phyloP scores from a whole-genome alignment of 352 stramenopile genomes.

The Globisporangium mamillatum region DNA sequence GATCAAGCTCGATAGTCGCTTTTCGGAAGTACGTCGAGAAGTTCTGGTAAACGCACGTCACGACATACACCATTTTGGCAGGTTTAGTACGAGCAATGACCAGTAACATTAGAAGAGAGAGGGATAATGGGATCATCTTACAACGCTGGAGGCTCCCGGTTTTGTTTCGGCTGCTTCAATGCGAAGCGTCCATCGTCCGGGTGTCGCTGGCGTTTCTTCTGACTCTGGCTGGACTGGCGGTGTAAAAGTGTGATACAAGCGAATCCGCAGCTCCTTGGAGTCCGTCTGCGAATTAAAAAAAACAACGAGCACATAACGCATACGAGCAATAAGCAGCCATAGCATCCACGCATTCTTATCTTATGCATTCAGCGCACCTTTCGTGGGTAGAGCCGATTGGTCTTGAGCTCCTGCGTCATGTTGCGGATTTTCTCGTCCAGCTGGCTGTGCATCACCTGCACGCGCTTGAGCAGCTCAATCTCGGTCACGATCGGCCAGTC shows the following conservation, averaged over 20 bases:
- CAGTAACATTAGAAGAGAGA: not conserved
- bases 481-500: slow-evolving; percentile 58
- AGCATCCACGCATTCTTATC: too few species aligned
- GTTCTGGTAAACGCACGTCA: slow-evolving; percentile 33
- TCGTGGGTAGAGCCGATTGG: slow-evolving; percentile 55
- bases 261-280: slow-evolving; percentile 52
- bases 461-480: slow-evolving; percentile 52
- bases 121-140: slow-evolving; percentile 13
- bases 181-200: slow-evolving; percentile 62
- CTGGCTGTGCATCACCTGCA: slow-evolving; percentile 35
- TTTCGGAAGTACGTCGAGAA: slow-evolving; percentile 81
- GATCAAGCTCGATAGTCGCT: slow-evolving; percentile 65
- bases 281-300: slow-evolving; percentile 32
- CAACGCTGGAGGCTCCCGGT: slow-evolving; percentile 25
- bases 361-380: slow-evolving; percentile 20
- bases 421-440: slow-evolving; percentile 42
- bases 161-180: slow-evolving; percentile 50
- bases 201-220: slow-evolving; percentile 26
- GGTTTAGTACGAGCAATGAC: not conserved
- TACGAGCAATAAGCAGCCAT: not conserved
- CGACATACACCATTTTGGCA: not conserved
- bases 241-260: slow-evolving; percentile 60
- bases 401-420: slow-evolving; percentile 57
- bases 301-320: not conserved
- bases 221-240: slow-evolving; percentile 33